Percentiles rank a stretch among this genome's conserved stretches.
Evolutionary conservation across 129 eudicot genomes (phyloP).

Genomic region (Tagetes erecta): DNA sequence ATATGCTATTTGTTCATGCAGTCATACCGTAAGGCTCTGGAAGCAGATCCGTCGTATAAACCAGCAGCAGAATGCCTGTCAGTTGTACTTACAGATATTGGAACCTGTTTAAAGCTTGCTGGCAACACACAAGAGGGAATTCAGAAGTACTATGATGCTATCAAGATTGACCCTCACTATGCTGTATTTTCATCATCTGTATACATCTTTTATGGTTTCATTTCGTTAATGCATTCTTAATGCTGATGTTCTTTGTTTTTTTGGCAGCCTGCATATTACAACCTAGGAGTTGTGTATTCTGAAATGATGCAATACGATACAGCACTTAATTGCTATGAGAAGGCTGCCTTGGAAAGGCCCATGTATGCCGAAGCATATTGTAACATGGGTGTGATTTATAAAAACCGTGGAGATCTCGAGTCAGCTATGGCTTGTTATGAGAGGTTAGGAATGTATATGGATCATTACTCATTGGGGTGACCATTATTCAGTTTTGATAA

Average conservation of each 20-base stretch:
- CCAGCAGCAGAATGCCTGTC: conserved; percentile 96
- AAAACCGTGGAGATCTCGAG: conserved; percentile 93
- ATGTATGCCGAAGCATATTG: conserved; percentile 99
- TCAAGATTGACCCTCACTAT: conserved; percentile 88
- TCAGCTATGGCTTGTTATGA: conserved; percentile 97
- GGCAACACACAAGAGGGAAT: conserved; percentile 97
- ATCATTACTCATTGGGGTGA: background rate
- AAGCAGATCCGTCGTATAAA: conserved; percentile 79
- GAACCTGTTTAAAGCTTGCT: conserved; percentile 97
- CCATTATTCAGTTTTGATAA: conserved; percentile 17
- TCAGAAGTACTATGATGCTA: conserved; percentile 95
- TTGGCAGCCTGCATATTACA: conserved; percentile 98
- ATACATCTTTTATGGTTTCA: background rate
- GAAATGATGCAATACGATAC: conserved; percentile 99
- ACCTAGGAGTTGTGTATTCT: conserved; percentile 98
- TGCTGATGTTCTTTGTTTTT: conserved; percentile 28
- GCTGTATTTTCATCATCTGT: conserved; percentile 57
- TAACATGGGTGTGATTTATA: conserved; percentile 97
- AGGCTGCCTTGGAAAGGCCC: conserved; percentile 92
- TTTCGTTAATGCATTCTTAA: conserved; percentile 17
- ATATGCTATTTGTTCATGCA: conserved; percentile 36
- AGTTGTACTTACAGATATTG: conserved; percentile 88
- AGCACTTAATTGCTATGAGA: conserved; percentile 94
- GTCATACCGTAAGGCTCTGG: conserved; percentile 90
- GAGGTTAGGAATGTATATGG: conserved; percentile 50